These are phyloP conservation scores for Aristolochia fimbriata DNA, from an alignment of 164 flowering plant genomes.

Conservation along the genomic window DNA sequence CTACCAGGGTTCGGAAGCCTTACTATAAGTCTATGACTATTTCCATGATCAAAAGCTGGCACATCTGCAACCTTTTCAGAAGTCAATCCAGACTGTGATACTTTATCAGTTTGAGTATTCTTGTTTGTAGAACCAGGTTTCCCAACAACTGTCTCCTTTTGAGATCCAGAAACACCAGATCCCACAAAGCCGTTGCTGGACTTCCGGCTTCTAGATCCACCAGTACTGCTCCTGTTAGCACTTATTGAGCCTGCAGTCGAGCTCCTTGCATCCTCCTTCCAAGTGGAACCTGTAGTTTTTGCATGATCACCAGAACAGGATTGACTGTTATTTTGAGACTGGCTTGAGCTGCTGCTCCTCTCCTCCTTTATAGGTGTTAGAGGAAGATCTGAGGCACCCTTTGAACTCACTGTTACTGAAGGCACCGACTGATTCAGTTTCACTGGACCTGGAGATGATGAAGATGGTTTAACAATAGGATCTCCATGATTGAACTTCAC, in stretches of 20 bases:
- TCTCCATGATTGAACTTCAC: constrained; percentile 41
- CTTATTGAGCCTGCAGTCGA: constrained; percentile 52
- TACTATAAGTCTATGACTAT: constrained; percentile 61
- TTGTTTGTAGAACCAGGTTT: constrained; percentile 32
- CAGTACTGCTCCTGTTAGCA: constrained; percentile 38
- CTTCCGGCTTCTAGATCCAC: constrained; percentile 50
- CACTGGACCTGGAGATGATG: constrained; percentile 33
- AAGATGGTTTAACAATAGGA: constrained; percentile 30
- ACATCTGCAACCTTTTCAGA: constrained; percentile 39
- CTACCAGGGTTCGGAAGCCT: constrained; percentile 59
- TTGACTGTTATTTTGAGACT: constrained; percentile 75
- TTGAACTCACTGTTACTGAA: constrained; percentile 19
- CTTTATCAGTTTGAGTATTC: constrained; percentile 37
- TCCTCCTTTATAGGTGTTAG: constrained; percentile 32
- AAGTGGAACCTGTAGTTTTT: constrained; percentile 33
- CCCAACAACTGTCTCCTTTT: constrained; percentile 39
- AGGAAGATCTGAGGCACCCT: constrained; percentile 29
- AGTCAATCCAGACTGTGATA: constrained; percentile 30
- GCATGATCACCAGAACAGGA: constrained; percentile 68
- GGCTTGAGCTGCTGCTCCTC: constrained; percentile 70
- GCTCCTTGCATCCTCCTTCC: constrained; percentile 70
- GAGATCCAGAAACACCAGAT: constrained; percentile 31
- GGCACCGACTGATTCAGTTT: constrained; percentile 34
- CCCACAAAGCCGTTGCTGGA: constrained; percentile 45
- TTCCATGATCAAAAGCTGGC: constrained; percentile 35